Base-by-base conservation (phyloP, 495 filamentous ascomycete genomes). In the Amniculicola lignicola region DNA sequence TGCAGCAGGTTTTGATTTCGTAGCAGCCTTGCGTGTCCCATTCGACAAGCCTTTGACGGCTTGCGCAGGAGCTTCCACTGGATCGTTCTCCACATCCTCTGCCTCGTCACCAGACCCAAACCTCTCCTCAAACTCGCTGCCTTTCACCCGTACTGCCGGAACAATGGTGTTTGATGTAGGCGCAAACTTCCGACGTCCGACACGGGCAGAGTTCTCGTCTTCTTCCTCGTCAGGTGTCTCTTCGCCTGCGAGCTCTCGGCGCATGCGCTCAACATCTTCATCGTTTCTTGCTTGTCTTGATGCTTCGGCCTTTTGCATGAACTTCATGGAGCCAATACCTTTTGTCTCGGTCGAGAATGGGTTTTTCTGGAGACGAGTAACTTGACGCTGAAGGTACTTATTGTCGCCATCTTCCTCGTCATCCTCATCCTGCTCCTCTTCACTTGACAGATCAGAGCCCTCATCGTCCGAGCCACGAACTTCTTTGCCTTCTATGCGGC, bases 281-380 rank as follows among this genome's bases (percentile, higher is more conserved):
- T 95, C 88, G 50, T 96, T 97, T 54, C 82, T 76, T 47, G 82
- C 82, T 65, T 84, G 90, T 58, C 79, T 80, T 33, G 80, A 74
- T 10, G 83, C 87, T 57, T 96, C 90, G 11, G 89, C 90, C 36
- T 83, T 88, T 59, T 84, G 81, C 93, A 98, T 98, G 65, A 97
- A 98, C 62, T 86, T 85, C 87, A 95, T 86, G 23, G 77, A 77
- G 61, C 81, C 76, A 7, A 95, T 73, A 51, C 77, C 79, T 16
- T 78, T 73, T 3, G 72, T 74, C 4, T 71, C 71, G 59, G 57
- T 45, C 0, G 57, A 33, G n/a, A 51, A 57, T 21, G 51, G 41
- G 24, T 51, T 64, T 2, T 70, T 72, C 36, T 84, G 74, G 4
- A 92, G 72, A 40, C 84, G 74, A 15, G 71, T 67, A 19, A 92